A percentile compares a stretch with the other conserved stretches of the same genome.
phyloP scores from a whole-genome alignment of 345 rosid species.

The Lenwebbia sp. region DNA sequence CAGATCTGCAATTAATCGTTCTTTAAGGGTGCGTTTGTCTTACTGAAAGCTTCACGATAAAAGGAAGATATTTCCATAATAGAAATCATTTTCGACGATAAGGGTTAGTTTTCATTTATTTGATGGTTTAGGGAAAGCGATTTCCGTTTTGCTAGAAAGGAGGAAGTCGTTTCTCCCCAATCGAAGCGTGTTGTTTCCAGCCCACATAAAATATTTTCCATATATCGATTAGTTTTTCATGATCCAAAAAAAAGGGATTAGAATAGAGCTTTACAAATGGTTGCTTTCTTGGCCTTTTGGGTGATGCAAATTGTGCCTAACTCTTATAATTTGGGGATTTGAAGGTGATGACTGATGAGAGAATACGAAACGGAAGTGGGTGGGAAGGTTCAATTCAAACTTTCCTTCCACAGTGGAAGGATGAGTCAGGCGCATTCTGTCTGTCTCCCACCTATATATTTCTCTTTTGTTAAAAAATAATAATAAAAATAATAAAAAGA shows the following conservation, averaged over 20 bases:
- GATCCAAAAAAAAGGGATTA: too few relatives aligned
- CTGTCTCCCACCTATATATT: background rate
- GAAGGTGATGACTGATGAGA: too few relatives aligned
- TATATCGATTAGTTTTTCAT: too few relatives aligned
- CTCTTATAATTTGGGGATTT: too few relatives aligned
- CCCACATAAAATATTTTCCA: background rate
- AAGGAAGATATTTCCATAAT: accelerated
- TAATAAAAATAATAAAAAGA: background rate
- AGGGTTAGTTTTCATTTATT: background rate
- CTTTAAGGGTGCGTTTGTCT: background rate
- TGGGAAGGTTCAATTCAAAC: background rate
- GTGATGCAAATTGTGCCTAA: too few relatives aligned
- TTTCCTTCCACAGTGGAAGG: background rate
- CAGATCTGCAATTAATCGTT: background rate
- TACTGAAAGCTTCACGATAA: too few relatives aligned
- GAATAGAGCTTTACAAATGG: too few relatives aligned
- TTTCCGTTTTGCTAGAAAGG: background rate
- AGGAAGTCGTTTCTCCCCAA: background rate
- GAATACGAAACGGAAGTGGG: too few relatives aligned
- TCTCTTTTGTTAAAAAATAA: background rate
- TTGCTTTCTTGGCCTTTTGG: too few relatives aligned
- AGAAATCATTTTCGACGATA: background rate
- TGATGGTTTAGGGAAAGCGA: background rate
- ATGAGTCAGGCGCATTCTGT: background rate
- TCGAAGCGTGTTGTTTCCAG: background rate